phyloP scores from a whole-genome alignment of 106 monocot species.

The Hemerocallis citrina region DNA sequence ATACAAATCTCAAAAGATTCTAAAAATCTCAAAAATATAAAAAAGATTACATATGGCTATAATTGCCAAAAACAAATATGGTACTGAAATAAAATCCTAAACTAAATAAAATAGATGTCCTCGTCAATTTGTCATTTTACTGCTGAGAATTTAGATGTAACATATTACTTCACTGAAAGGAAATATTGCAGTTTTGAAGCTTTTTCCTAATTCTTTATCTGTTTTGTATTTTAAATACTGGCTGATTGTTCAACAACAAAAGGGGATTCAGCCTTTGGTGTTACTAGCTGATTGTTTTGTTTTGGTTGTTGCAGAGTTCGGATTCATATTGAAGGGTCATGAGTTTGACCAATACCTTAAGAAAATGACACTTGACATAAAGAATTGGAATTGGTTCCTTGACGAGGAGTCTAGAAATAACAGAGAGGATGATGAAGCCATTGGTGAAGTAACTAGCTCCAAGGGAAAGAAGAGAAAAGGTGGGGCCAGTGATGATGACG shows the following conservation, averaged over 20 bases:
- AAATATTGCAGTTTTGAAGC: background rate
- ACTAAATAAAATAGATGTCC: too few species aligned
- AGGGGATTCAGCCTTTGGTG: background rate
- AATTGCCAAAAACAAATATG: too few species aligned
- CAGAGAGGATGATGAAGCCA: conserved; percentile 1
- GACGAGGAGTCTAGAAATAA: background rate
- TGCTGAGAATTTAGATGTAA: too few species aligned
- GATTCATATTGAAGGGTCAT: conserved; percentile 19
- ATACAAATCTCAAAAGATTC: too few species aligned
- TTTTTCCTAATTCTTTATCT: background rate
- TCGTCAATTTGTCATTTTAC: too few species aligned
- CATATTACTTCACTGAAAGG: background rate
- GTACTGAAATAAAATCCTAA: too few species aligned
- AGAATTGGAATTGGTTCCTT: conserved; percentile 21
- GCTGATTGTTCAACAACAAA: too few species aligned
- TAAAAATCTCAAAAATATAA: too few species aligned
- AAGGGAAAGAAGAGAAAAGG: conserved; percentile 9
- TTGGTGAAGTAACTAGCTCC: conserved; percentile 3
- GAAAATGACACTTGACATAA: background rate
- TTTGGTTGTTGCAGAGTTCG: conserved; percentile 10
- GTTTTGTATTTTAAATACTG: background rate
- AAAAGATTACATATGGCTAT: too few species aligned
- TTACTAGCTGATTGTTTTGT: background rate
- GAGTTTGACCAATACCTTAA: conserved; percentile 17
- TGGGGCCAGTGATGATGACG: conserved; percentile 5